These are phyloP conservation scores for Neltuma alba DNA, from an alignment of 306 rosid genomes.

Conservation along the genomic window DNA sequence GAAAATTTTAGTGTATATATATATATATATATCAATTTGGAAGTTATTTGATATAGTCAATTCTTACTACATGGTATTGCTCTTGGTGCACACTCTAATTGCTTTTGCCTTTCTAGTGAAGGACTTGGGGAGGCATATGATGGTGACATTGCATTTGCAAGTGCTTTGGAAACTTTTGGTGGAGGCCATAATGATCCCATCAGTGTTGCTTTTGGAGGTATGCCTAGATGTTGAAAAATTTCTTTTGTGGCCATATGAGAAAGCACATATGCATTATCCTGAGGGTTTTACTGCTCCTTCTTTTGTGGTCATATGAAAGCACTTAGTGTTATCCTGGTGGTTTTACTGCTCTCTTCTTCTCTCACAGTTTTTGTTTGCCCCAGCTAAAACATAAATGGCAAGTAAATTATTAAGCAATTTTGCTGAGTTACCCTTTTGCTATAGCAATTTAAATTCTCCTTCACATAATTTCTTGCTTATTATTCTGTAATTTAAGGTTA, in stretches of 20 bases:
- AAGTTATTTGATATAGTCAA: conserved; percentile 19
- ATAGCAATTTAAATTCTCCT: conserved; percentile 13
- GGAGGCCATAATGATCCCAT: conserved; percentile 99
- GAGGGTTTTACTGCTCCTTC: conserved; percentile 15
- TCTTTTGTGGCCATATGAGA: conserved; percentile 9
- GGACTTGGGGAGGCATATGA: conserved; percentile 99
- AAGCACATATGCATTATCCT: conserved; percentile 14
- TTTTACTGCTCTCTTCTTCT: conserved; percentile 5
- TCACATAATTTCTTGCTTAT: conserved; percentile 30
- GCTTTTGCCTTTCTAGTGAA: conserved; percentile 65
- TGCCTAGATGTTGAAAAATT: conserved; percentile 14
- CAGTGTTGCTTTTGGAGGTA: conserved; percentile 99
- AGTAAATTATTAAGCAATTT: conserved; percentile 6
- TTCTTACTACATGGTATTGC: conserved; percentile 7
- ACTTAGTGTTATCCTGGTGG: conserved; percentile 9
- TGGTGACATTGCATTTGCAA: conserved; percentile 99
- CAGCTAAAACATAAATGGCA: conserved; percentile 7
- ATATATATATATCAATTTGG: too few relatives aligned
- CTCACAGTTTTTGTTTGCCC: not conserved
- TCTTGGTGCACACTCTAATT: conserved; percentile 36
- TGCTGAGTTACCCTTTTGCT: conserved; percentile 2
- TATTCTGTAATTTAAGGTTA: conserved; percentile 20
- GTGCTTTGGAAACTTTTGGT: conserved; percentile 94
- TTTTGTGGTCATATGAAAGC: conserved; percentile 6
- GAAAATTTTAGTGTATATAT: too few relatives aligned